Base-by-base conservation (phyloP, 805 yeast genomes). In the Candida fluviatilis region DNA sequence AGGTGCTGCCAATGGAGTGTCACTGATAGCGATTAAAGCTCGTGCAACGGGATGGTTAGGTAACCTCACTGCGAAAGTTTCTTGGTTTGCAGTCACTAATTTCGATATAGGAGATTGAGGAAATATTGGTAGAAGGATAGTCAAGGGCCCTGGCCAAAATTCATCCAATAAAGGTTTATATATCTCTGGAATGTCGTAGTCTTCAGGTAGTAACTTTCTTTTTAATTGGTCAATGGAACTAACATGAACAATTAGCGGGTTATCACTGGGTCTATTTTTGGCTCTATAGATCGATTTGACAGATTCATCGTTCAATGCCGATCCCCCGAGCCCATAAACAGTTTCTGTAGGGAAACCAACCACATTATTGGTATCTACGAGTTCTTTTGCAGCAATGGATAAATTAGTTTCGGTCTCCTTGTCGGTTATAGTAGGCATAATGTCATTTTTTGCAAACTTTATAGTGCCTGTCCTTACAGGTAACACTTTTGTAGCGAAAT, bases 301-400 rank as follows among this genome's bases (percentile, higher is more conserved):
- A 0, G 95, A 75, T 4, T 75, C 78, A 37, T 88, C 88, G 38
- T 69, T 72, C 35, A 86, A 64, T 0, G 95, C 85, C 3, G 90
- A 82, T 1, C 93, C 99, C 0, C 96, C 99, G 1, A 93, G 70
- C 0, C 99, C 99, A 58, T 93, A 93, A 0, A 93, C 99, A 0
- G 99, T 93, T 55, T 93, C 99, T 0, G 99, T 87, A 2, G 99
- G 99, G 51, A 93, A 90, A 0, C 91, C 98, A 11, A 93, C 89
- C 0, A 82, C 88, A 18, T 78, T 66, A 27, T 71, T 55, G 0
- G 82, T 64, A 2, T 60, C 58, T 13, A 64, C 57, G 4, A 89
- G 58, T 4, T 80, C 60, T 2, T 63, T 49, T 0, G 88, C 80
- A 4, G 96, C 97, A 14, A 60, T 60, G 8, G 58, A 36, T 2